Base-by-base conservation (phyloP, 2,329 filamentous ascomycete genomes). In the Pleomassaria siparia region DNA sequence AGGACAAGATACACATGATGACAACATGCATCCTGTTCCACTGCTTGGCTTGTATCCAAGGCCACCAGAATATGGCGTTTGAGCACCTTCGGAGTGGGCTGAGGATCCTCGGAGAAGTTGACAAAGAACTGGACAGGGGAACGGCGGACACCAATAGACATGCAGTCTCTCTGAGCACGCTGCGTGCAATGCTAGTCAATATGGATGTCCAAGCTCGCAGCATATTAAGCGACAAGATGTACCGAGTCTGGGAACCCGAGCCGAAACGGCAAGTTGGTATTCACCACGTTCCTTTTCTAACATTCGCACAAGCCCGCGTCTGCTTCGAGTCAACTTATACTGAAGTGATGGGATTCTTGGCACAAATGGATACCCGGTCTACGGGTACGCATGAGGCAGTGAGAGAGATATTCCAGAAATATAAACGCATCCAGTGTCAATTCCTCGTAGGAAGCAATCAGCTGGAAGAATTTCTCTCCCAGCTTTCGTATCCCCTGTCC, bases 31-130 rank as follows among this genome's bases (percentile, higher is more conserved):
- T 70, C 6, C 44, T 69, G 1, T 68, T 68, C 47, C 55, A 58
- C 41, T 67, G 55, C 43, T 56, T 68, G 49, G 59, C 62, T 11
- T 66, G 63, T 33, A 55, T 70, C 2, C 64, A 69, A 47, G 63
- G 64, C 8, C 63, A 69, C 29, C 60, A 65, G 22, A 49, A 40
- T 25, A 53, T 54, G 3, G 65, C 64, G 7, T 44, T 68, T 1
- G 55, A 61, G 21, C 66, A 70, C 44, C 46, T 67, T 11, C 58
- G 63, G 2, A 63, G 61, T 21, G 66, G 66, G 2, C 50, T 70
- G 21, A 58, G 58, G 33, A 60, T 70, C 30, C 43, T 70, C 6
- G 53, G 57, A 30, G 63, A 70, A 39, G 49, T 61, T 10, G 64
- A 68, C 11, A 26, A 51, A 15, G 44, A 42, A 15, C 6, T 50